These are phyloP conservation scores for Serendipita sp. DNA, from an alignment of 768 basidiomycete genomes.

Conservation along the genomic window DNA sequence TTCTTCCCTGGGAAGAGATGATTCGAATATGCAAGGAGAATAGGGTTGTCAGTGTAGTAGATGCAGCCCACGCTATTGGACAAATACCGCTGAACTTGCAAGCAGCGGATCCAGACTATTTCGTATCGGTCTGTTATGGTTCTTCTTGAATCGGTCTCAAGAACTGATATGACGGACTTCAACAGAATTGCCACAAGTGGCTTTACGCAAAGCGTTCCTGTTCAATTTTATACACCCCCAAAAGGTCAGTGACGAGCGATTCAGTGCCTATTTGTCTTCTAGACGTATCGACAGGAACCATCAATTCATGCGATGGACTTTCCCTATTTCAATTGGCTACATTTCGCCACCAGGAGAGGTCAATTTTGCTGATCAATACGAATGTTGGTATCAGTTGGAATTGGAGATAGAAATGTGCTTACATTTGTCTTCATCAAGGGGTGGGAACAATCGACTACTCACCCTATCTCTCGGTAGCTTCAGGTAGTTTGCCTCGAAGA, in stretches of 20 bases:
- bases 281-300: constrained; percentile 34
- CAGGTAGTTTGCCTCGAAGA: constrained; percentile 28
- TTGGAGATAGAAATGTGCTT: constrained; percentile 13
- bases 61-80: constrained; percentile 68
- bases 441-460: constrained; percentile 45
- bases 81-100: constrained; percentile 33
- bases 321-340: constrained; percentile 43
- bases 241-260: constrained; percentile 25
- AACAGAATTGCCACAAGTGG: constrained; percentile 82
- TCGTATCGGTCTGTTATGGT: not conserved
- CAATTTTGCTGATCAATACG: constrained; percentile 36
- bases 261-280: not conserved
- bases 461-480: constrained; percentile 36
- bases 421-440: constrained; percentile 30
- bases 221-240: constrained; percentile 61
- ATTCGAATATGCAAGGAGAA: constrained; percentile 48
- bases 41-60: constrained; percentile 51
- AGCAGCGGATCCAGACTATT: constrained; percentile 41
- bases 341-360: constrained; percentile 26
- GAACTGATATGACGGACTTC: not conserved
- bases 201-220: constrained; percentile 51
- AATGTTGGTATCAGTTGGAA: constrained; percentile 21
- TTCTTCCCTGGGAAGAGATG: constrained; percentile 58
- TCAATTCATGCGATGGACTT: constrained; percentile 39
- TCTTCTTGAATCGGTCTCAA: not conserved